Evolutionary conservation across 345 rosid species (phyloP).

Genomic region (Adansonia digitata): DNA sequence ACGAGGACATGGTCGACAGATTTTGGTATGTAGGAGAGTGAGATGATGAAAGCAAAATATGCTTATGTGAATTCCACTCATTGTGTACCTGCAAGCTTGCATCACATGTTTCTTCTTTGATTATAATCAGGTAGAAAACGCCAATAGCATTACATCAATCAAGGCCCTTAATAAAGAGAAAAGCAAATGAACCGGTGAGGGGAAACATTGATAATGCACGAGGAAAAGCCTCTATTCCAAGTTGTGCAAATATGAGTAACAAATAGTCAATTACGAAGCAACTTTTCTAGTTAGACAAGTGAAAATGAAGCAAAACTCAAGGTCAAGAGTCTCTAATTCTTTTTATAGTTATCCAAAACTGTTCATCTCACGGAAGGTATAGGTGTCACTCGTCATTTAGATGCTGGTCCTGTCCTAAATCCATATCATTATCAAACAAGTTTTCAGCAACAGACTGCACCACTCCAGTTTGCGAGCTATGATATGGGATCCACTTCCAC

Average conservation of each 20-base stretch:
- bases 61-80: neutral
- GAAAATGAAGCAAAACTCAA: conserved; percentile 11
- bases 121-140: conserved; percentile 36
- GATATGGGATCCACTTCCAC: conserved; percentile 27
- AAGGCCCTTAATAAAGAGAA: conserved; percentile 23
- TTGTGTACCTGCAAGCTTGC: neutral
- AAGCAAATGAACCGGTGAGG: conserved; percentile 23
- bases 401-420: conserved; percentile 15
- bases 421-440: conserved; percentile 14
- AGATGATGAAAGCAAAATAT: neutral
- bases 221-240: conserved; percentile 13
- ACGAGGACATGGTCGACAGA: conserved; percentile 26
- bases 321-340: conserved; percentile 16
- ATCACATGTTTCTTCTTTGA: neutral
- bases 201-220: conserved; percentile 13
- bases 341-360: conserved; percentile 20
- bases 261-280: no score
- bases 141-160: conserved; percentile 26
- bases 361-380: conserved; percentile 12
- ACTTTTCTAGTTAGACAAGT: no score
- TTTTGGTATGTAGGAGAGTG: conserved; percentile 19
- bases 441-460: conserved; percentile 18
- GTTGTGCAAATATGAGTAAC: conserved; percentile 12
- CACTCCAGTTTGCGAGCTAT: conserved; percentile 11
- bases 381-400: conserved; percentile 20